These are phyloP conservation scores for Phytophthora capsici DNA, from an alignment of 352 stramenopile genomes.

Conservation along the genomic window DNA sequence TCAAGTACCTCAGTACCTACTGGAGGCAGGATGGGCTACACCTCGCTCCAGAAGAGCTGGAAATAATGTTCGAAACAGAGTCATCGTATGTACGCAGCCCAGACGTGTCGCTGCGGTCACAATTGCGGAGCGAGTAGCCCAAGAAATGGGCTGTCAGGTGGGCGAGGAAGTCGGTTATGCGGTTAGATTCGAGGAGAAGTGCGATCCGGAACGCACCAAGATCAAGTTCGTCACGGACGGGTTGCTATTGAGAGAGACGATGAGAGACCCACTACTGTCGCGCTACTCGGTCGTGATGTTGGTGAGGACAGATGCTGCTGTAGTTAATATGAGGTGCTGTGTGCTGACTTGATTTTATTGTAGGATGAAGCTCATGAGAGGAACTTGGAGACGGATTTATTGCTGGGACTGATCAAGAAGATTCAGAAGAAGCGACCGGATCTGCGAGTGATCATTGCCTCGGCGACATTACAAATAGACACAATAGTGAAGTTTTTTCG, in stretches of 20 bases:
- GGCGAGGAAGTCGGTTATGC: slow-evolving; percentile 96
- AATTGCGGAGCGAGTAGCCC: slow-evolving; percentile 96
- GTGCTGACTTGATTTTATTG: slow-evolving; percentile 5
- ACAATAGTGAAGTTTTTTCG: slow-evolving; percentile 93
- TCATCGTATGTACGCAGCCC: slow-evolving; percentile 93
- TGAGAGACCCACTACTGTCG: slow-evolving; percentile 79
- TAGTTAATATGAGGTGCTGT: background rate
- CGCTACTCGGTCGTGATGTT: slow-evolving; percentile 86
- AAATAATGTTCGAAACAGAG: slow-evolving; percentile 15
- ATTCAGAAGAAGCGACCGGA: slow-evolving; percentile 90
- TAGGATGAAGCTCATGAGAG: slow-evolving; percentile 96
- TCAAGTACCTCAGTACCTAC: slow-evolving; percentile 93
- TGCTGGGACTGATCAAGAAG: slow-evolving; percentile 97
- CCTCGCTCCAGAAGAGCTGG: slow-evolving; percentile 6
- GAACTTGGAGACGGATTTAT: slow-evolving; percentile 93
- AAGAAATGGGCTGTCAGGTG: slow-evolving; percentile 96
- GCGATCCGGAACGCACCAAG: slow-evolving; percentile 83
- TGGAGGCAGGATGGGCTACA: slow-evolving; percentile 89
- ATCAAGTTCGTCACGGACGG: slow-evolving; percentile 99
- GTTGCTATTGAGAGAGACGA: slow-evolving; percentile 97
- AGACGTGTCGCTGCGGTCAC: slow-evolving; percentile 98
- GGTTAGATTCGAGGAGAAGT: slow-evolving; percentile 99
- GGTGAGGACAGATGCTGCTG: slow-evolving; percentile 26
- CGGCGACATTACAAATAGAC: slow-evolving; percentile 83
- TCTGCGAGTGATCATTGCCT: slow-evolving; percentile 89